These are phyloP conservation scores for Leccinum imitatum DNA, from an alignment of 768 basidiomycete species.

Conservation along the genomic window DNA sequence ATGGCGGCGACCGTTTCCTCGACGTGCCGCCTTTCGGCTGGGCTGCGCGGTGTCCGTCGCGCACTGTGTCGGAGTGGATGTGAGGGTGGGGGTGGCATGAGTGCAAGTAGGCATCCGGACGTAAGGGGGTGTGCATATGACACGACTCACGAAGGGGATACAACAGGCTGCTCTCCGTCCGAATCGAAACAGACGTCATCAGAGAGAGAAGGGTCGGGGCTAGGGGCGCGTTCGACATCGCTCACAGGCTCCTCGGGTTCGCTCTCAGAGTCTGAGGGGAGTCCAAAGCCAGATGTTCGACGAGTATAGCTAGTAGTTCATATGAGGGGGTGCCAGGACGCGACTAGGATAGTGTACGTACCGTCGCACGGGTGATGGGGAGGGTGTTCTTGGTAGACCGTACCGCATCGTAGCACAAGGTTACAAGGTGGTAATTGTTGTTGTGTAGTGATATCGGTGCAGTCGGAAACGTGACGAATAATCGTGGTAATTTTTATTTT, in stretches of 20 bases:
- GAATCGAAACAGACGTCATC: conserved; percentile 45
- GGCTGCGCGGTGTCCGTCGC: conserved; percentile 22
- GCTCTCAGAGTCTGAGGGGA: conserved; percentile 49
- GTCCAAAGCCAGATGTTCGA: conserved; percentile 53
- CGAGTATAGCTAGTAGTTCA: conserved; percentile 20
- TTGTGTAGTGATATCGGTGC: conserved; percentile 3
- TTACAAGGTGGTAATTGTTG: background rate
- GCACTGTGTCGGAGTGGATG: conserved; percentile 13
- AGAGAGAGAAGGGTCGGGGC: conserved; percentile 36
- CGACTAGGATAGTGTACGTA: conserved; percentile 16
- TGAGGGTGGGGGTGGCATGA: background rate
- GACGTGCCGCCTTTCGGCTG: conserved; percentile 36
- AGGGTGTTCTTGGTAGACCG: conserved; percentile 50
- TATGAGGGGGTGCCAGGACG: conserved; percentile 3
- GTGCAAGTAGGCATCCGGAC: background rate
- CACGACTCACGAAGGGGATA: conserved; percentile 36
- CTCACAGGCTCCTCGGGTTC: conserved; percentile 33
- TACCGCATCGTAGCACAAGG: conserved; percentile 45
- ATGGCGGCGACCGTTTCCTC: conserved; percentile 49
- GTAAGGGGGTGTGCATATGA: background rate
- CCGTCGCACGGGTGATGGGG: conserved; percentile 49
- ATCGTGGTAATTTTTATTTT: background rate
- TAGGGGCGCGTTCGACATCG: conserved; percentile 36
- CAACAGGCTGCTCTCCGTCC: conserved; percentile 39
- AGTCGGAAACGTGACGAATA: no score